Evolutionary conservation across 345 rosid genomes (phyloP), one percentile per base, ranked within the genome.

Genomic region (Boechera divaricarpa): DNA sequence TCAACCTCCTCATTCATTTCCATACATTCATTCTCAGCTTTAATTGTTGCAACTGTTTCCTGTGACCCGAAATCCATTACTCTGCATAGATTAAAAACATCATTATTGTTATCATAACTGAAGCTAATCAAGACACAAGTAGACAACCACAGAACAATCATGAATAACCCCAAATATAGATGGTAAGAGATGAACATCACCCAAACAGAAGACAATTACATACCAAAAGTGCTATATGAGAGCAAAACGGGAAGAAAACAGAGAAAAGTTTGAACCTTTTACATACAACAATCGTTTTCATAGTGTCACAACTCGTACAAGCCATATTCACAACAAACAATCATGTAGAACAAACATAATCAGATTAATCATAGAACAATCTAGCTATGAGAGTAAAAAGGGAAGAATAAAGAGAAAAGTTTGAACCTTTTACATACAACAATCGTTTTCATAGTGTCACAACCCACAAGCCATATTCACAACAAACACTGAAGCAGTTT

Each of bases 71-170:
- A 26, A 53, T 53, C 58, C 58, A 53, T 53, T 53, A 13, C 16
- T 13, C 58, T 53, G 58, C 58, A 10, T 5, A 24, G 10, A 53
- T 4, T 4, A 5, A 53, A 24, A 53, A 11, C 58, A 26, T 10
- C 15, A 53, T 26, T 44, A 11, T 44, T 21, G 24, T 13, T 44
- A 44, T 44, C 48, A 44, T 18, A 70, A 47, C 3, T 47, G 7
- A 35, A 35, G 62, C 45, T 38, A 72, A 52, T 29, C 31, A 64
- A 74, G 5, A 42, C 45, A 45, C 4, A 74, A 44, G 48, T 44
- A 44, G 6, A 44, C 7, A 55, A 48, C 53, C 10, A 48, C 53
- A 53, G 47, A 64, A 29, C 33, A 71, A 56, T 10, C 36, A 54
- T 10, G n/a, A 42, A 63, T 3, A 32, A 52, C 31, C 56, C 53